Evolutionary conservation across 2,329 filamentous ascomycete genomes (phyloP), one percentile per base, ranked within the genome.

Genomic region (Seiridium unicorne): DNA sequence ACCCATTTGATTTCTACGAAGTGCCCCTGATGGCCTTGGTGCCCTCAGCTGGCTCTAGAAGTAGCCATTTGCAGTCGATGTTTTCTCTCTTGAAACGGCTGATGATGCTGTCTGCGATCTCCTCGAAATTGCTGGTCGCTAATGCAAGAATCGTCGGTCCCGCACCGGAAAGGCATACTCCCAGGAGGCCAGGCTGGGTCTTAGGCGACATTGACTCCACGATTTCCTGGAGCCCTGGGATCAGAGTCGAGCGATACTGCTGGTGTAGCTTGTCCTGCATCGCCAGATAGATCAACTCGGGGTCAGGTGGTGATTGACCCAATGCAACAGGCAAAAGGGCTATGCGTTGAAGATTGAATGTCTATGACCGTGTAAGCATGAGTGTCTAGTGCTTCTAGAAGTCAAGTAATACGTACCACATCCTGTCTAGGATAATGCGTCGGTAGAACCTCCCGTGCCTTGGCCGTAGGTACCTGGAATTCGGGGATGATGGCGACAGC

Each of bases 181-280:
- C 95, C 58, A 97, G 83, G 58, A 99, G 86, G 5, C 95, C 95
- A 1, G 91, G 88, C 73, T 97, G 92, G 4, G 90, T 90, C 70
- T 86, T 85, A 35, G 94, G 95, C 9, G 91, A 97, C 81, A 98
- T 93, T 62, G 90, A 94, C 73, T 92, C 87, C 57, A 99, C 87
- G 58, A 99, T 94, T 72, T 97, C 90, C 13, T 91, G 90, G 60
- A 99, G 83, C 0, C 94, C 95, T 1, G 95, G 95, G 67, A 99
- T 96, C 63, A 99, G 85, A 2, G 85, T 89, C 77, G 95, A 89
- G 58, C 95, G 89, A 80, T 99, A 98, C 48, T 93, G 95, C 77
- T 99, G 95, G 79, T 99, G 95, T 62, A 99, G 87, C 77, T 93
- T 96, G 80, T 99, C 95, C 78, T 98, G 95, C 95, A 99, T 99